Conservation (phyloP, 208 protist genomes). For the Crithidia bombi region DNA sequence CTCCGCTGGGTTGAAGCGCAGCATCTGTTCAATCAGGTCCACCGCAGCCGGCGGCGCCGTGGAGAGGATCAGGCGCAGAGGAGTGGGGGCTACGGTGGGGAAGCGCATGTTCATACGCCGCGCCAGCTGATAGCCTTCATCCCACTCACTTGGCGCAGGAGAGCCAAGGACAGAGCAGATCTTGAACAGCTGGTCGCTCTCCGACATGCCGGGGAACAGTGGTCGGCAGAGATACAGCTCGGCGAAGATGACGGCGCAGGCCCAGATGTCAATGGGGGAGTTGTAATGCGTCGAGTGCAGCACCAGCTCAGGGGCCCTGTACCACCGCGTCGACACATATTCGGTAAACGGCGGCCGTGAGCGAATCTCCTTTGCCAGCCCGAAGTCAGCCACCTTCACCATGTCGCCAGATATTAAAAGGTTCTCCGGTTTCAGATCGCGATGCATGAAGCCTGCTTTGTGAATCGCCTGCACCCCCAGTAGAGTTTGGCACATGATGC, state of each 20-base stretch:
- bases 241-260: slow-evolving; percentile 95
- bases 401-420: slow-evolving; percentile 85
- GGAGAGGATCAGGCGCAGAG: slow-evolving; percentile 89
- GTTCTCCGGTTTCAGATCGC: slow-evolving; percentile 96
- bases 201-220: slow-evolving; percentile 95
- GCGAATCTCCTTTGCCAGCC: slow-evolving; percentile 95
- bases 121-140: slow-evolving; percentile 93
- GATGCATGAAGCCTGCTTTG: slow-evolving; percentile 94
- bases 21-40: slow-evolving; percentile 95
- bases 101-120: slow-evolving; percentile 95
- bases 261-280: slow-evolving; percentile 98
- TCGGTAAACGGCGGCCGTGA: slow-evolving; percentile 97
- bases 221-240: slow-evolving; percentile 95
- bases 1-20: slow-evolving; percentile 96
- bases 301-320: slow-evolving; percentile 97
- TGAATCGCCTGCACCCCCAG: slow-evolving; percentile 89
- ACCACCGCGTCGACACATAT: slow-evolving; percentile 98
- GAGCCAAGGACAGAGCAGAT: slow-evolving; percentile 95
- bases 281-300: slow-evolving; percentile 98
- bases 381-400: slow-evolving; percentile 98
- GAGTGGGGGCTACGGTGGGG: slow-evolving; percentile 87
- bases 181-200: slow-evolving; percentile 97
- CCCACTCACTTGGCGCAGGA: slow-evolving; percentile 83
- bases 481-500: slow-evolving; percentile 94
- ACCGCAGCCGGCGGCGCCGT: slow-evolving; percentile 94